Evolutionary conservation across 768 basidiomycete species (phyloP), one percentile per base, ranked within the genome.

Genomic region (Sporobolomyces phaffii): DNA sequence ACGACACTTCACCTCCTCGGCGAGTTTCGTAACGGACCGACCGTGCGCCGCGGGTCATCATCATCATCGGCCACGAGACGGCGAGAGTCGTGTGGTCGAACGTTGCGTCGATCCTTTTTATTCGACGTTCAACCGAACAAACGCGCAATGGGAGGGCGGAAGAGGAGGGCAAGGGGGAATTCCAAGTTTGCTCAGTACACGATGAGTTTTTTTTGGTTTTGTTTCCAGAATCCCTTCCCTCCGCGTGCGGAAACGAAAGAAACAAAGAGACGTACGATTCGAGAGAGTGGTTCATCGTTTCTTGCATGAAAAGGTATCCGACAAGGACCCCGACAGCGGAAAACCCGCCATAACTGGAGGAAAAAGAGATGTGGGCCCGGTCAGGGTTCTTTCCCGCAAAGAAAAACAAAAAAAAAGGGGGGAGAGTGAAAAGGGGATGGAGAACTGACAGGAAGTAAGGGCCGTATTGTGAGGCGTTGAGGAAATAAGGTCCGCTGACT

Each of bases 251-350:
- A n/a, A n/a, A n/a, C n/a, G n/a, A n/a, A n/a, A n/a, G n/a, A n/a
- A n/a, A n/a, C n/a, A n/a, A 28, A 17, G 5, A 3, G 43, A 53
- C 64, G 29, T 40, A 60, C 60, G 28, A 3, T 18, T 68, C 66
- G 44, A 68, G 66, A 24, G 40, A 48, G 9, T 58, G 28, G 17
- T 41, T 48, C 6, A 10, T 47, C 1, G 66, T 68, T 33, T 65
- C 68, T 13, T 13, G 38, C 58, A 69, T 60, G 58, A 54, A 69
- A n/a, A 60, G 14, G n/a, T 36, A 64, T 11, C 34, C 62, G 34
- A 69, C 63, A 5, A 60, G 13, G 26, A 51, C 49, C 13, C 61
- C 62, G 24, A 63, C 29, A 0, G 51, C 45, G 18, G 57, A 49
- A 52, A 41, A 64, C 2, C 26, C 36, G n/a, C 62, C 67, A 33